Evolutionary conservation across 352 stramenopile genomes (phyloP).

Genomic region (Poterioochromonas sp.): DNA sequence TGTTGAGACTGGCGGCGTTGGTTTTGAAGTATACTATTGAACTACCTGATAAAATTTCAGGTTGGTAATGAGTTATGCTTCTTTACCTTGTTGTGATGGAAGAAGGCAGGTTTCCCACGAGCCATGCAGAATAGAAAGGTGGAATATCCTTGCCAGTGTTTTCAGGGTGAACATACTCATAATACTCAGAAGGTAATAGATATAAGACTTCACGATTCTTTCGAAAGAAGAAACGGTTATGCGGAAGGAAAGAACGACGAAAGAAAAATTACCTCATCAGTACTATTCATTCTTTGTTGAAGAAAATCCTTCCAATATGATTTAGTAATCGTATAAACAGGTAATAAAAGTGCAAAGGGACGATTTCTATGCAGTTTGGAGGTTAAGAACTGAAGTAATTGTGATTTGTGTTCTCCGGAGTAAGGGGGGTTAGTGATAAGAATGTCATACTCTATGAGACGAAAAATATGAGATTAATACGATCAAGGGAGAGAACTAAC

Average conservation of each 20-base stretch:
- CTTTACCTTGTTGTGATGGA: neutral
- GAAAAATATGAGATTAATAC: neutral
- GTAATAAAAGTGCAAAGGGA: constrained; percentile 24
- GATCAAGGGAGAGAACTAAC: too few relatives aligned
- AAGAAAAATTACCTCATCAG: too few relatives aligned
- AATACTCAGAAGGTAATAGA: constrained; percentile 9
- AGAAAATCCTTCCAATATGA: constrained; percentile 23
- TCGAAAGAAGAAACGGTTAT: neutral
- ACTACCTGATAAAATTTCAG: too few relatives aligned
- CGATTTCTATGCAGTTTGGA: neutral
- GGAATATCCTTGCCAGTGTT: constrained; percentile 11
- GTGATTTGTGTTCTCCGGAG: constrained; percentile 52
- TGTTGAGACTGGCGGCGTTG: neutral
- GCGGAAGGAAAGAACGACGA: too few relatives aligned
- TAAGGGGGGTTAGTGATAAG: constrained; percentile 68
- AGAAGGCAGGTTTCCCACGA: neutral
- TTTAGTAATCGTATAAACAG: constrained; percentile 23
- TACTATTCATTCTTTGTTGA: too few relatives aligned
- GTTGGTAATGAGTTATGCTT: too few relatives aligned
- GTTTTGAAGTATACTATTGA: too few relatives aligned
- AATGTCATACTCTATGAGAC: constrained; percentile 44
- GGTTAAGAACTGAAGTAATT: constrained; percentile 39
- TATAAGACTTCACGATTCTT: constrained; percentile 2
- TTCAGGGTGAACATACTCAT: constrained; percentile 20
- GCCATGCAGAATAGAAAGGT: constrained; percentile 34